Evolutionary conservation across 78 protist species (phyloP).

Genomic region (Planoprotostelium fungivorum): DNA sequence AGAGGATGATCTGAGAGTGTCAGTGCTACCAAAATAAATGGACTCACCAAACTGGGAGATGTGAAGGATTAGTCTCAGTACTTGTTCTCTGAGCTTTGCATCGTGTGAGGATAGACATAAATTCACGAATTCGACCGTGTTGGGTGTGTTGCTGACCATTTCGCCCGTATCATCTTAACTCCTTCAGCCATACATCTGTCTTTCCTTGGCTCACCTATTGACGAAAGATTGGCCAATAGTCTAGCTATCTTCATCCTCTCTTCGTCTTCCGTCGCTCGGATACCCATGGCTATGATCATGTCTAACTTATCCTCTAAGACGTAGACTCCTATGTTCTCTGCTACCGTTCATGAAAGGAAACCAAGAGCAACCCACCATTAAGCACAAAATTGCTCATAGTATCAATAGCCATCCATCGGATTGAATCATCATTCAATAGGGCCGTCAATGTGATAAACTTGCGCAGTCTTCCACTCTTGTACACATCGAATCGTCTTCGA

Average conservation of each 20-base stretch:
- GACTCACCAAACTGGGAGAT: no score
- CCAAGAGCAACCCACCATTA: not conserved
- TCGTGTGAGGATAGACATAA: not conserved
- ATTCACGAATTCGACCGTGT: not conserved
- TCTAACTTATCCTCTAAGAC: not conserved
- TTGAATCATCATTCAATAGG: not conserved
- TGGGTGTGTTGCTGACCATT: not conserved
- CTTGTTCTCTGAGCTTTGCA: not conserved
- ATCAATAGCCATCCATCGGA: not conserved
- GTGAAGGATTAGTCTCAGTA: not conserved
- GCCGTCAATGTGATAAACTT: not conserved
- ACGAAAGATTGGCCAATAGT: not conserved
- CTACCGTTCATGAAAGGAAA: no score
- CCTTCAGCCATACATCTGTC: not conserved
- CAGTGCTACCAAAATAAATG: no score
- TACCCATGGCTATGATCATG: not conserved
- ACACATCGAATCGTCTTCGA: not conserved
- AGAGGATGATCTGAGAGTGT: no score
- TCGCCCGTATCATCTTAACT: not conserved
- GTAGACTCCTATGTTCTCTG: not conserved
- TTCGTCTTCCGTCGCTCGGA: not conserved
- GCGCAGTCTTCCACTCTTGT: not conserved
- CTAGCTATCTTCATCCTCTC: not conserved
- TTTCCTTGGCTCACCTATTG: not conserved
- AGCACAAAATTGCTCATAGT: not conserved